Conservation (phyloP, 2,329 filamentous ascomycete species). For the Nakataea oryzae region DNA sequence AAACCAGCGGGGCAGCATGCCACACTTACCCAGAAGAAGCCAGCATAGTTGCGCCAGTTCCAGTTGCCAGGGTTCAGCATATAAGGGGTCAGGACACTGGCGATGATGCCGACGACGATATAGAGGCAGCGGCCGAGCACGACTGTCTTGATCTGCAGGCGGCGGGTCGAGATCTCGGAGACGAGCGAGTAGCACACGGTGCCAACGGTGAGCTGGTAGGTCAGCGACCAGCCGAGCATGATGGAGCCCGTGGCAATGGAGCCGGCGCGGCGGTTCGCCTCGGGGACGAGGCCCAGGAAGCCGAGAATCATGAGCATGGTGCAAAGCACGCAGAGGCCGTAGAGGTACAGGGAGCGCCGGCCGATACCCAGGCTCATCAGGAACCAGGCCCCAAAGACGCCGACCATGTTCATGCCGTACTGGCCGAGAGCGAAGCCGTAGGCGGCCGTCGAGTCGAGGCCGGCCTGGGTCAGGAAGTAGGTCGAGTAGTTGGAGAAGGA, state of each 20-base stretch:
- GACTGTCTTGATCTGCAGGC: slow-evolving; percentile 85
- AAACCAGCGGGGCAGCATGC: neutral
- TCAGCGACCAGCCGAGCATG: slow-evolving; percentile 73
- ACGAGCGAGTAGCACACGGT: slow-evolving; percentile 87
- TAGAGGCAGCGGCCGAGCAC: slow-evolving; percentile 74
- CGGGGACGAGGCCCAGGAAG: slow-evolving; percentile 66
- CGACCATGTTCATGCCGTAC: slow-evolving; percentile 65
- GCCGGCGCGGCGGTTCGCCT: slow-evolving; percentile 43
- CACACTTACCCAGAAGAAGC: slow-evolving; percentile 68
- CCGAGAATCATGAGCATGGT: slow-evolving; percentile 73
- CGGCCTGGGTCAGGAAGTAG: slow-evolving; percentile 51
- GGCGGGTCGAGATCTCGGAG: slow-evolving; percentile 69
- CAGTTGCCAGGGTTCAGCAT: slow-evolving; percentile 84
- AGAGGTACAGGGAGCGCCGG: slow-evolving; percentile 61
- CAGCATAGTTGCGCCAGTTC: slow-evolving; percentile 80
- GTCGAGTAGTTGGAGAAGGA: slow-evolving; percentile 57
- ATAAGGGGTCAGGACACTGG: slow-evolving; percentile 74
- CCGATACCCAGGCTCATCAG: slow-evolving; percentile 68
- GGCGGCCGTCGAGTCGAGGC: slow-evolving; percentile 37
- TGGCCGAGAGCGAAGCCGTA: slow-evolving; percentile 54
- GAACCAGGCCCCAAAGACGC: slow-evolving; percentile 72
- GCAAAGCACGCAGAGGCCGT: slow-evolving; percentile 63
- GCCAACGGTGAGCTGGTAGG: slow-evolving; percentile 80
- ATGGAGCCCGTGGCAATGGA: slow-evolving; percentile 74
- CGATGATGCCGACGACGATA: slow-evolving; percentile 75